Percentiles rank a stretch among this genome's conserved stretches.
Conservation (phyloP, 1,139 yeast genomes). For the Pichia sp. region DNA sequence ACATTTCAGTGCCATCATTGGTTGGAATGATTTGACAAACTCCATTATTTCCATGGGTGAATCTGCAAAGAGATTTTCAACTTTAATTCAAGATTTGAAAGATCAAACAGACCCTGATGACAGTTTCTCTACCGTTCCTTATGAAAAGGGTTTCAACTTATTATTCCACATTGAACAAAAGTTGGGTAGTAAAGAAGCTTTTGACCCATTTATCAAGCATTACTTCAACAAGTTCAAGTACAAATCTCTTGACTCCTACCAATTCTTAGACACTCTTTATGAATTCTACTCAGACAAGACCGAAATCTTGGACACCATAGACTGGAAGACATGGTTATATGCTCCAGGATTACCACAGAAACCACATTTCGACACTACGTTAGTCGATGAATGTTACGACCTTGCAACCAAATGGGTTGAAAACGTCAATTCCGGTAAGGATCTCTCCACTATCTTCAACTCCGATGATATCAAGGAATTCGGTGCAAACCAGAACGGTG, state of each 20-base stretch:
- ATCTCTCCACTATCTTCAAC: slow-evolving; percentile 24
- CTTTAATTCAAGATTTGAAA: slow-evolving; percentile 62
- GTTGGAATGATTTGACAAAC: slow-evolving; percentile 76
- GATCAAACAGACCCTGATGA: slow-evolving; percentile 76
- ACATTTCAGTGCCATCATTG: slow-evolving; percentile 78
- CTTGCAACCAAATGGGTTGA: slow-evolving; percentile 62
- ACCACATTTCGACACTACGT: slow-evolving; percentile 69
- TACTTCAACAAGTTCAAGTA: slow-evolving; percentile 68
- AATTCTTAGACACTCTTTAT: slow-evolving; percentile 70
- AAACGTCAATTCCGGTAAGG: slow-evolving; percentile 20
- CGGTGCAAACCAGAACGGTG: slow-evolving; percentile 70
- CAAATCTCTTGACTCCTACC: slow-evolving; percentile 70
- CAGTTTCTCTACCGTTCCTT: slow-evolving; percentile 81
- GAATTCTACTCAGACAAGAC: slow-evolving; percentile 49
- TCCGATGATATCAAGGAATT: slow-evolving; percentile 45
- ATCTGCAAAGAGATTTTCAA: slow-evolving; percentile 47
- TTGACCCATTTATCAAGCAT: slow-evolving; percentile 73
- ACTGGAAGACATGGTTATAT: slow-evolving; percentile 82
- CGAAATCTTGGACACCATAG: slow-evolving; percentile 52
- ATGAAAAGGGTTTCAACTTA: slow-evolving; percentile 84
- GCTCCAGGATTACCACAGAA: slow-evolving; percentile 84
- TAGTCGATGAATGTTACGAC: slow-evolving; percentile 65
- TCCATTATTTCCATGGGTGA: slow-evolving; percentile 57
- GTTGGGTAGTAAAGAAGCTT: slow-evolving; percentile 62
- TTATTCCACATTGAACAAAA: slow-evolving; percentile 64